These are phyloP conservation scores for Talaromyces wortmannii DNA, from an alignment of 495 filamentous ascomycete genomes.

Conservation along the genomic window DNA sequence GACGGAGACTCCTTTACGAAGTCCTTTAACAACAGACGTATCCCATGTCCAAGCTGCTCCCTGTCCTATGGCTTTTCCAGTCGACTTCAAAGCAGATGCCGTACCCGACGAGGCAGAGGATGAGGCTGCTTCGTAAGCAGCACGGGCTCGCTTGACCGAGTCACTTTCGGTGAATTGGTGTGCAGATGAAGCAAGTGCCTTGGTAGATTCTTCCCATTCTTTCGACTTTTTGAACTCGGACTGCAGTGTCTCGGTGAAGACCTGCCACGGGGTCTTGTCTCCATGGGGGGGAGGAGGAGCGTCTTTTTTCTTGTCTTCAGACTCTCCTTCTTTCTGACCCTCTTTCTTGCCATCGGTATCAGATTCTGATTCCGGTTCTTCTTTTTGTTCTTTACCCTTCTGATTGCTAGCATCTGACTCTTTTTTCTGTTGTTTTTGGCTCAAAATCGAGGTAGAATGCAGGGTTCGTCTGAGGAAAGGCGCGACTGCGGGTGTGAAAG, in stretches of 20 bases:
- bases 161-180: slow-evolving; percentile 93
- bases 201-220: slow-evolving; percentile 98
- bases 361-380: slow-evolving; percentile 37
- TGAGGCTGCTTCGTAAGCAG: slow-evolving; percentile 78
- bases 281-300: slow-evolving; percentile 85
- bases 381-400: slow-evolving; percentile 37
- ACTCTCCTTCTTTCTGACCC: slow-evolving; percentile 23
- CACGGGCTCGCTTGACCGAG: slow-evolving; percentile 75
- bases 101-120: slow-evolving; percentile 68
- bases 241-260: slow-evolving; percentile 92
- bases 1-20: slow-evolving; percentile 76
- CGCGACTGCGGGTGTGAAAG: neutral
- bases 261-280: slow-evolving; percentile 96
- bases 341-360: slow-evolving; percentile 37
- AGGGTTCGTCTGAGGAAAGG: slow-evolving; percentile 20
- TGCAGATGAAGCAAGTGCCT: slow-evolving; percentile 79
- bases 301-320: slow-evolving; percentile 55
- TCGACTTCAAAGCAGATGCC: slow-evolving; percentile 71
- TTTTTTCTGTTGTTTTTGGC: slow-evolving; percentile 33
- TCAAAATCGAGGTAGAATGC: slow-evolving; percentile 23
- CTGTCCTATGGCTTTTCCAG: slow-evolving; percentile 79
- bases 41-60: slow-evolving; percentile 96
- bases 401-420: slow-evolving; percentile 33
- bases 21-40: slow-evolving; percentile 82
- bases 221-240: slow-evolving; percentile 93